Evolutionary conservation across 2,329 filamentous ascomycete species (phyloP), one percentile per base, ranked within the genome.

Genomic region (Drechslerella coelobrocha): DNA sequence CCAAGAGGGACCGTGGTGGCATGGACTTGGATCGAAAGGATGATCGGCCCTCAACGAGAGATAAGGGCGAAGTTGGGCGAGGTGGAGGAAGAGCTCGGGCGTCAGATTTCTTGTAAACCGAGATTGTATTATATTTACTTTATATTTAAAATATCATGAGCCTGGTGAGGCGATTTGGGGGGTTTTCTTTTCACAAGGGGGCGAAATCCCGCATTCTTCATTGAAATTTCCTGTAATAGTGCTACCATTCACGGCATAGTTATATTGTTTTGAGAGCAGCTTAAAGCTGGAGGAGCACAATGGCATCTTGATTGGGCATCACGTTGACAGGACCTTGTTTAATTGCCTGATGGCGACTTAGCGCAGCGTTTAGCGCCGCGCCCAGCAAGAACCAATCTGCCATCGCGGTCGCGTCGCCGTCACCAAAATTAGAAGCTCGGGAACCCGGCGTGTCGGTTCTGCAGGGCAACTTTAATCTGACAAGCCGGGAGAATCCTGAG

Each of bases 61-160:
- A 56, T 12, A 43, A 72, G 10, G 72, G 51, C n/a, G 73, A 74
- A 21, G 68, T 68, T 17, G 73, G 63, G 34, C 68, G 65, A 27
- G 71, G 72, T 23, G 73, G 72, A 14, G 74, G 73, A 21, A 75
- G 75, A 47, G 75, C 75, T 12, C 72, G 68, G 54, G 75, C 75
- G 29, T 75, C 75, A 24, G 75, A 76, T 71, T 76, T 76, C 59
- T 72, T 76, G 65, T 76, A 53, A 69, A 45, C 17, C 2, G 47
- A 34, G 34, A 37, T 43, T 61, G 56, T 61, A 59, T 39, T 31
- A 51, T 51, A 50, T 55, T n/a, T 45, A 6, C 29, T 45, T 45
- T 29, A 55, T 39, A 39, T 14, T 39, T n/a, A 39, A 4, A 39
- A 14, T 39, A 4, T 4, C 34, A 39, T 39, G 12, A 14, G 12